phyloP scores from a whole-genome alignment of 495 filamentous ascomycete species.

The Acidiella bohemica region DNA sequence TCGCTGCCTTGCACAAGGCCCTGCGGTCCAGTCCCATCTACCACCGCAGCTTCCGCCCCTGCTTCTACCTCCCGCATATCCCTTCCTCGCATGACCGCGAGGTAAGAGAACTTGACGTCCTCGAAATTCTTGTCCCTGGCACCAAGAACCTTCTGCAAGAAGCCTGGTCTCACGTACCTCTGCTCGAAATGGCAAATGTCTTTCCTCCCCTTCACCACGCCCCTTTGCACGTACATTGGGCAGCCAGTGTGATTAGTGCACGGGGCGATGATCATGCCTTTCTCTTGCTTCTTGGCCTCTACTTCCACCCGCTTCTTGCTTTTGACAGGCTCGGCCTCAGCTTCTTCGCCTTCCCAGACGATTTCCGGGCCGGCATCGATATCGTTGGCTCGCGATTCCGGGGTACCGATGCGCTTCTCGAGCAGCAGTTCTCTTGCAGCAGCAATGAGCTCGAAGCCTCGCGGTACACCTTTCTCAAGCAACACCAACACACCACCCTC shows the following conservation, averaged over 20 bases:
- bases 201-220: constrained; percentile 54
- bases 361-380: constrained; percentile 21
- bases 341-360: constrained; percentile 12
- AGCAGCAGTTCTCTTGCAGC: constrained; percentile 67
- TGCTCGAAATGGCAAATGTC: constrained; percentile 89
- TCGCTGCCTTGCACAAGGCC: constrained; percentile 26
- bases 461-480: constrained; percentile 79
- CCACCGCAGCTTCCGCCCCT: constrained; percentile 17
- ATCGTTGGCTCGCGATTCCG: constrained; percentile 33
- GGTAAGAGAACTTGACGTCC: constrained; percentile 76
- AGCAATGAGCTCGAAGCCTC: constrained; percentile 85
- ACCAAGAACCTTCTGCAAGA: constrained; percentile 66
- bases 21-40: too few relatives aligned
- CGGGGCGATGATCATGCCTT: constrained; percentile 86
- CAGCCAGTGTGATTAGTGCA: constrained; percentile 85
- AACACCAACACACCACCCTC: constrained; percentile 78
- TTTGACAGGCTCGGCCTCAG: constrained; percentile 26
- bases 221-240: constrained; percentile 68
- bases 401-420: constrained; percentile 57
- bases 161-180: constrained; percentile 70
- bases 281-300: constrained; percentile 32
- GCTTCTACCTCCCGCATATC: constrained; percentile 18
- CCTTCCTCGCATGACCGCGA: constrained; percentile 70
- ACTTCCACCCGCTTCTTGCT: too few relatives aligned
- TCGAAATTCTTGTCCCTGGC: constrained; percentile 67